Percentiles rank a stretch among this genome's conserved stretches.
These are phyloP conservation scores for Neopestalotiopsis sp. DNA, from an alignment of 2,329 filamentous ascomycete species.

Conservation along the genomic window DNA sequence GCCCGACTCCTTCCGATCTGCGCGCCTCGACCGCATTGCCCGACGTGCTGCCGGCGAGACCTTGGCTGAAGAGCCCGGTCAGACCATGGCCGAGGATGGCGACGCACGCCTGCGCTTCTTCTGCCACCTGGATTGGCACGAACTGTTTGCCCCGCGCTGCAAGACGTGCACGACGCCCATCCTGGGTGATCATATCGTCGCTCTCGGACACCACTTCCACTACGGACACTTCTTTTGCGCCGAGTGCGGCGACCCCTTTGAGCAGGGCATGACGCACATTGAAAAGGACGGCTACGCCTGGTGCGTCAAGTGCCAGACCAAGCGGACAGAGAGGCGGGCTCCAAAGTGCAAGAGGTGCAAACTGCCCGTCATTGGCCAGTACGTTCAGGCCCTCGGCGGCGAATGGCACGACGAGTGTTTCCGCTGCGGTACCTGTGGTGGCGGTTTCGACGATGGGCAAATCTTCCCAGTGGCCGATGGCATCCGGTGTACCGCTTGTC, in stretches of 20 bases:
- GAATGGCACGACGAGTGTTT: slow-evolving; percentile 98
- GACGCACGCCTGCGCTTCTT: slow-evolving; percentile 83
- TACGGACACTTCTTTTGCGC: slow-evolving; percentile 99
- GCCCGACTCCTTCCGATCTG: slow-evolving; percentile 72
- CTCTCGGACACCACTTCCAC: slow-evolving; percentile 95
- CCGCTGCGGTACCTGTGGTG: slow-evolving; percentile 70
- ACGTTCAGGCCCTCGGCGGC: slow-evolving; percentile 84
- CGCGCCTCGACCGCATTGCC: slow-evolving; percentile 76
- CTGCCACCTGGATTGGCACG: slow-evolving; percentile 98
- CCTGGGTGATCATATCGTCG: slow-evolving; percentile 91
- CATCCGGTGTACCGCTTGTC: slow-evolving; percentile 68
- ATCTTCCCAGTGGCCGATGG: slow-evolving; percentile 65
- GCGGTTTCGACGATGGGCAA: slow-evolving; percentile 68
- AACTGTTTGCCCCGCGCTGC: slow-evolving; percentile 89
- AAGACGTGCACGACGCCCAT: slow-evolving; percentile 97
- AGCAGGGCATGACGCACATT: slow-evolving; percentile 71
- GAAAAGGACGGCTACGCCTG: slow-evolving; percentile 98
- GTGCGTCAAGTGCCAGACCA: slow-evolving; percentile 93
- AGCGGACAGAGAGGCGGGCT: slow-evolving; percentile 84
- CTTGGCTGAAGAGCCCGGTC: slow-evolving; percentile 66
- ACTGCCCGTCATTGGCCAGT: slow-evolving; percentile 84
- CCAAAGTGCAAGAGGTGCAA: slow-evolving; percentile 89
- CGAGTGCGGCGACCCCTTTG: slow-evolving; percentile 96
- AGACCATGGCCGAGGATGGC: slow-evolving; percentile 73
- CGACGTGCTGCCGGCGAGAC: slow-evolving; percentile 64